These are phyloP conservation scores for Filobasidium wieringae DNA, from an alignment of 768 basidiomycete species.

Conservation along the genomic window DNA sequence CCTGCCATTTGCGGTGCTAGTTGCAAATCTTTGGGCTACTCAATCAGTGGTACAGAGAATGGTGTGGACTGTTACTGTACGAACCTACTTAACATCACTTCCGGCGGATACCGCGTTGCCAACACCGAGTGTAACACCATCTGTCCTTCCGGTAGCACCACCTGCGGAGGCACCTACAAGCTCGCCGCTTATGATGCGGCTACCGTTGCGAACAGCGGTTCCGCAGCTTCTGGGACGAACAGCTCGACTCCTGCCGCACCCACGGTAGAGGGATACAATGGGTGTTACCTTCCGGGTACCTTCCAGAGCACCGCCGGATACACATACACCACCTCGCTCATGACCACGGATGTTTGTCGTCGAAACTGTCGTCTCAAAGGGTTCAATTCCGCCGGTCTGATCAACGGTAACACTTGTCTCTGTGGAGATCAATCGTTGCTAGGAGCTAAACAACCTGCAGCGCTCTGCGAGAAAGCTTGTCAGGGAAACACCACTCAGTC, in stretches of 20 bases:
- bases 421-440: conserved; percentile 21
- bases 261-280: no score
- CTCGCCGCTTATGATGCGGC: no score
- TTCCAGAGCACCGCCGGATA: conserved; percentile 5
- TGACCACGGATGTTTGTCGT: conserved; percentile 19
- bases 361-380: conserved; percentile 19
- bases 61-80: conserved; percentile 5
- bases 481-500: conserved; percentile 19
- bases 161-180: no score
- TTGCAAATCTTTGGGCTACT: conserved; percentile 15
- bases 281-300: no score
- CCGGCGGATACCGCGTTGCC: background rate
- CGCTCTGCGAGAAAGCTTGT: no score
- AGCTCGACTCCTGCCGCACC: no score
- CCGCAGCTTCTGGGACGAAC: no score
- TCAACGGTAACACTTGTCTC: conserved; percentile 22
- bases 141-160: background rate
- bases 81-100: background rate
- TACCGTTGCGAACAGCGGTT: no score
- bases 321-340: conserved; percentile 11
- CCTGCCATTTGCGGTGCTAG: conserved; percentile 10
- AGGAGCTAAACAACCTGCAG: background rate
- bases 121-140: background rate
- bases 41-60: background rate
- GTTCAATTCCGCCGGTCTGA: conserved; percentile 19